Evolutionary conservation across 2,329 filamentous ascomycete genomes (phyloP), one percentile per base, ranked within the genome.

Genomic region (Aspergillus quadrilineatus): DNA sequence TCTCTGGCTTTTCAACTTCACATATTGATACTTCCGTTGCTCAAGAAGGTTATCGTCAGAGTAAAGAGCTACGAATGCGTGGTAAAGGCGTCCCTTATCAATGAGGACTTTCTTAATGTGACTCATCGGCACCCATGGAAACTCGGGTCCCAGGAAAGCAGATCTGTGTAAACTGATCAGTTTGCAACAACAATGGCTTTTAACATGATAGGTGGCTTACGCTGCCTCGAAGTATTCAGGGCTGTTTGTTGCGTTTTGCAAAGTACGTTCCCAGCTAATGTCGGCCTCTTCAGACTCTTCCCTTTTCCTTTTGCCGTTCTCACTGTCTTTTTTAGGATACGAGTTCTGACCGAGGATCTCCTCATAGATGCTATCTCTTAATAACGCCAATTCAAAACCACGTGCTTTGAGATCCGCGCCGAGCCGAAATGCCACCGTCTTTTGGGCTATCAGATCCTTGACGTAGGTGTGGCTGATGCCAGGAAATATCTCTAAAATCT

Each of bases 401-500:
- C 32, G 30, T 30, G 32, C 42, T 15, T 22, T 15, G 8, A 45
- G 15, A 17, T 22, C 41, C 10, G 30, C 22, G 10, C 26, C 34
- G 8, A 34, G 36, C 15, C 6, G 14, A 7, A 34, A 34, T 30
- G 34, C 57, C 43, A 10, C 60, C 39, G 37, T 50, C 36, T 59
- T 55, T 14, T 45, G 61, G 22, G 29, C 59, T 56, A 75, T 77
- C n/a, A 79, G 63, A 14, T 66, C 61, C 9, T 61, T 61, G 22
- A 81, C 72, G 62, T 78, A 73, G 9, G 73, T 65, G 22, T 67
- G 72, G 53, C 74, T 75, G 41, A 82, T 78, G 48, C 77, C 78
- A 7, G 80, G 80, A 53, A 82, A 81, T 7, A 82, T 62, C 9
- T 67, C 65, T 4, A 76, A 37, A 15, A 82, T 64, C n/a, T 68